Evolutionary conservation across 495 filamentous ascomycete species (phyloP), one percentile per base, ranked within the genome.

Genomic region (Penicillium parvum): DNA sequence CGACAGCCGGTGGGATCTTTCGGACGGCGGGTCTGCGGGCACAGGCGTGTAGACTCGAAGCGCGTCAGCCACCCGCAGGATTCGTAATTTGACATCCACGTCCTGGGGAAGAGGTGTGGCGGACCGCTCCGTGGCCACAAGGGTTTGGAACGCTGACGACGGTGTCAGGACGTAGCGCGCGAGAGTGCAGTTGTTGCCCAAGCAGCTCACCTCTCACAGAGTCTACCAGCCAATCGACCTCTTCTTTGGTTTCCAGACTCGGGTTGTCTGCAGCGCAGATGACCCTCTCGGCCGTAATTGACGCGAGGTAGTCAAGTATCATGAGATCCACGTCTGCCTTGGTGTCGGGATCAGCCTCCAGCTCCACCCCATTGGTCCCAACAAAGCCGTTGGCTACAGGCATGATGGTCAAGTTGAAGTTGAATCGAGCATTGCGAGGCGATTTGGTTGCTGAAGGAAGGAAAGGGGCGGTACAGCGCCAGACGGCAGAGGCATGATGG

Each of bases 271-370:
- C 37, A 3, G 40, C 33, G 23, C 17, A 36, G 7, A 75, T 33
- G 7, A 65, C 43, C n/a, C 43, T 49, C 12, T 65, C 47, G 14
- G 66, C 66, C 9, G 73, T 56, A 14, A 64, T 56, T 52, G 69
- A 72, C n/a, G 71, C 40, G 8, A 79, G 45, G 46, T 80, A 79
- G 45, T 81, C 77, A 17, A 78, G 57, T n/a, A 78, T 75, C 52
- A 75, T 59, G 22, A 68, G 43, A 41, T 81, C 67, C 11, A 78
- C 71, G 1, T 76, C 71, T 7, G 53, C 14, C 12, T 47, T 56
- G n/a, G 47, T 50, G 16, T 65, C 53, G 0, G 55, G 37, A 16
- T 57, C 42, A 9, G 42, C 52, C 29, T 43, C 43, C 28, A 30
- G 12, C 1, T 30, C n/a, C 3, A n/a, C 7, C 7, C 5, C 15